phyloP scores from a whole-genome alignment of 768 basidiomycete species.

The Collybia sp. region DNA sequence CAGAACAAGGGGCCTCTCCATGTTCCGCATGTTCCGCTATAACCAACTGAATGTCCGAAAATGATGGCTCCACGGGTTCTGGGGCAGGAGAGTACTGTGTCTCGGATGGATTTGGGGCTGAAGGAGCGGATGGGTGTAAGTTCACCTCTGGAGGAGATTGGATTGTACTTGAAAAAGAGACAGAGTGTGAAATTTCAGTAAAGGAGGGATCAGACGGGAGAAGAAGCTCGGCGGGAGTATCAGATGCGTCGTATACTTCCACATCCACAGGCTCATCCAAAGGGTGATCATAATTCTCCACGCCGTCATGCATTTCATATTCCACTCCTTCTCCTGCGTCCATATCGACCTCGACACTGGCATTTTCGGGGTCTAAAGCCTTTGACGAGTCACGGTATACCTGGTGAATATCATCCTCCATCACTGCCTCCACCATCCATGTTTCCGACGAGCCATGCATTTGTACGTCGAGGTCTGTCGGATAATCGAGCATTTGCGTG shows the following conservation, averaged over 20 bases:
- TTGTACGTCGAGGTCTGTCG: slow-evolving; percentile 50
- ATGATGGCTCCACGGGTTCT: no score
- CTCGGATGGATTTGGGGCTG: no score
- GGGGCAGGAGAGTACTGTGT: no score
- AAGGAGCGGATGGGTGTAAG: no score
- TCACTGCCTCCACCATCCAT: slow-evolving; percentile 51
- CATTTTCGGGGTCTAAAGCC: slow-evolving; percentile 15
- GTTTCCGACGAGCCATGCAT: slow-evolving; percentile 51
- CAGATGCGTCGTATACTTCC: slow-evolving; percentile 41
- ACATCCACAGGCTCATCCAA: slow-evolving; percentile 37
- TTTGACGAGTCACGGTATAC: slow-evolving; percentile 14
- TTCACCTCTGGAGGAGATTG: no score
- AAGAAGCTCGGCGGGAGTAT: slow-evolving; percentile 18
- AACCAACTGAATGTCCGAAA: no score
- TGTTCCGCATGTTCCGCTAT: no score
- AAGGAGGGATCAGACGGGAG: slow-evolving; percentile 5
- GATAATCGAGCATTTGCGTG: slow-evolving; percentile 61
- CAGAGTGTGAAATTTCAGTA: slow-evolving; percentile 3
- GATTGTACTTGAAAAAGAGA: neutral
- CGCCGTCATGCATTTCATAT: slow-evolving; percentile 53
- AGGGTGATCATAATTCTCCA: slow-evolving; percentile 17
- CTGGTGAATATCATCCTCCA: slow-evolving; percentile 47
- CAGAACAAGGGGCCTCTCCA: no score
- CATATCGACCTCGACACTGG: slow-evolving; percentile 64
- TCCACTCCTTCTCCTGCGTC: slow-evolving; percentile 40